Evolutionary conservation across 352 stramenopile genomes (phyloP).

Genomic region (Globisporangium abappressorium): DNA sequence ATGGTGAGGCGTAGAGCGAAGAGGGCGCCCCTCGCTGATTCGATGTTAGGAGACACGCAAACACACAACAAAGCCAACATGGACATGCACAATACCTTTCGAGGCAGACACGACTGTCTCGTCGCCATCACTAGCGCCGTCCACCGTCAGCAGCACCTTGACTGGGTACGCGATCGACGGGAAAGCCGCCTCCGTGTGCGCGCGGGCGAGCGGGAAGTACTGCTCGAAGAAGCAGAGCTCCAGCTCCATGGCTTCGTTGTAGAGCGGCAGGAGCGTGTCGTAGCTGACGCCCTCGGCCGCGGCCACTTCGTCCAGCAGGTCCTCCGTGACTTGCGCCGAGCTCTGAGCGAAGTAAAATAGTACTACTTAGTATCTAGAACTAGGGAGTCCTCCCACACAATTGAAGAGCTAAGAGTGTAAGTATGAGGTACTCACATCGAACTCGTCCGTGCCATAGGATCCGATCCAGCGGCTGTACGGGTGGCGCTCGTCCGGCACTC

Average conservation of each 20-base stretch:
- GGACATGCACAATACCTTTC: constrained; percentile 19
- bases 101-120: background rate
- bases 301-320: constrained; percentile 34
- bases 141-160: constrained; percentile 18
- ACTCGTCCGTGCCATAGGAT: constrained; percentile 38
- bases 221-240: constrained; percentile 57
- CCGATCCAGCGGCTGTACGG: constrained; percentile 53
- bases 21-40: constrained; percentile 56
- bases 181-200: constrained; percentile 7
- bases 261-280: constrained; percentile 32
- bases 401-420: too few species aligned
- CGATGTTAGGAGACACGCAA: constrained; percentile 22
- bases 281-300: constrained; percentile 20
- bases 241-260: constrained; percentile 51
- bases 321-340: constrained; percentile 26
- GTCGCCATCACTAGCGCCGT: background rate
- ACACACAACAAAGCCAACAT: constrained; percentile 2
- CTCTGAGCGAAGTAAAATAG: constrained; percentile 11
- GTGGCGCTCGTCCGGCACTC: background rate
- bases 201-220: constrained; percentile 31
- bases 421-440: constrained; percentile 22
- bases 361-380: background rate
- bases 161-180: constrained; percentile 6
- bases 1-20: constrained; percentile 14
- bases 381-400: too few species aligned